Evolutionary conservation across 108 stramenopile genomes (phyloP), one percentile per base, ranked within the genome.

Genomic region (Conticribra weissflogii): DNA sequence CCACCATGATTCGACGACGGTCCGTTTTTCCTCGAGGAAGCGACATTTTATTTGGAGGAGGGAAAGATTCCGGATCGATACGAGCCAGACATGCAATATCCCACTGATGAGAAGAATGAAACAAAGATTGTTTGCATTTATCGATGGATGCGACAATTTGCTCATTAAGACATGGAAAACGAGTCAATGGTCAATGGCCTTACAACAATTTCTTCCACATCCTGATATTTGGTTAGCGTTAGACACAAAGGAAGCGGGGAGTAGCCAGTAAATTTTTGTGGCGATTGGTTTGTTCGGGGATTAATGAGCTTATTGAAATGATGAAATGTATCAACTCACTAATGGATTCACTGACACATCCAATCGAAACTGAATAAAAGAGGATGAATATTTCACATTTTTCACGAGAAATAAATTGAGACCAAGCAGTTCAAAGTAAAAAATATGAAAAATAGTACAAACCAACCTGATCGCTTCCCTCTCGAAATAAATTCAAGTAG

Each of bases 201-300:
- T 50, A 63, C 62, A 5, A 89, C 88, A 69, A 88, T 86, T 61
- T 92, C 90, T 78, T 92, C 90, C 50, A 85, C 86, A 71, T 92
- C 90, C 54, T 52, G 57, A 41, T 9, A n/a, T n/a, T n/a, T n/a
- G n/a, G n/a, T n/a, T n/a, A n/a, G n/a, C n/a, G n/a, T n/a, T n/a
- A n/a, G n/a, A n/a, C n/a, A n/a, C n/a, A n/a, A n/a, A n/a, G n/a
- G n/a, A n/a, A n/a, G n/a, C n/a, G n/a, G n/a, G n/a, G n/a, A n/a
- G n/a, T n/a, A n/a, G n/a, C n/a, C n/a, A n/a, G n/a, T n/a, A n/a
- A n/a, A n/a, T n/a, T n/a, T n/a, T n/a, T n/a, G n/a, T n/a, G n/a
- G n/a, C n/a, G n/a, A n/a, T n/a, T n/a, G n/a, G n/a, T n/a, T n/a
- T n/a, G n/a, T n/a, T n/a, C n/a, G n/a, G n/a, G n/a, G n/a, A n/a